Evolutionary conservation across 441 rosid genomes (phyloP).

Genomic region (Gossypium gossypioides): DNA sequence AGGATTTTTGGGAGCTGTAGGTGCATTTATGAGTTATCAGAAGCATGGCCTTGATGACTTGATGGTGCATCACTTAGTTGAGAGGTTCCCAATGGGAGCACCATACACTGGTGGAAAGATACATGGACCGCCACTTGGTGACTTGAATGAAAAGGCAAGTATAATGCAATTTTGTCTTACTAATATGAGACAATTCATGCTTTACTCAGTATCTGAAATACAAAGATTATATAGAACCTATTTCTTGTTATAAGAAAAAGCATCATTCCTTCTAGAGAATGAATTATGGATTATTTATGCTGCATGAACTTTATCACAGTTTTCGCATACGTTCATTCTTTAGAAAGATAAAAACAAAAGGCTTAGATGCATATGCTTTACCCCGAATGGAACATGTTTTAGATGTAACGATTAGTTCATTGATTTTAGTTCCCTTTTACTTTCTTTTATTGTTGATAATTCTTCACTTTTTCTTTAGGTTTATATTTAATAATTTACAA

Average conservation of each 20-base stretch:
- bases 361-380: neutral
- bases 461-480: neutral
- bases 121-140: constrained; percentile 89
- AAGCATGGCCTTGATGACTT: constrained; percentile 91
- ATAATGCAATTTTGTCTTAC: neutral
- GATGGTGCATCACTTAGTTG: constrained; percentile 92
- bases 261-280: neutral
- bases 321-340: neutral
- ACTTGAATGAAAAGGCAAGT: constrained; percentile 93
- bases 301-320: neutral
- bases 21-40: constrained; percentile 99
- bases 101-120: constrained; percentile 89
- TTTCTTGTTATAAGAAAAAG: neutral
- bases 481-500: neutral
- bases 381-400: neutral
- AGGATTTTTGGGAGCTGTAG: constrained; percentile 95
- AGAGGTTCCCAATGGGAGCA: constrained; percentile 99
- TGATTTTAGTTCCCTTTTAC: neutral
- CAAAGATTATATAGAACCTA: neutral
- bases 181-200: neutral
- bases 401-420: neutral
- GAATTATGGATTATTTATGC: neutral
- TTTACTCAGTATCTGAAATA: constrained; percentile 4
- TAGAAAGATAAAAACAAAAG: neutral
- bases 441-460: neutral